phyloP scores from a whole-genome alignment of 768 basidiomycete genomes.

The Podaxis pistillaris region DNA sequence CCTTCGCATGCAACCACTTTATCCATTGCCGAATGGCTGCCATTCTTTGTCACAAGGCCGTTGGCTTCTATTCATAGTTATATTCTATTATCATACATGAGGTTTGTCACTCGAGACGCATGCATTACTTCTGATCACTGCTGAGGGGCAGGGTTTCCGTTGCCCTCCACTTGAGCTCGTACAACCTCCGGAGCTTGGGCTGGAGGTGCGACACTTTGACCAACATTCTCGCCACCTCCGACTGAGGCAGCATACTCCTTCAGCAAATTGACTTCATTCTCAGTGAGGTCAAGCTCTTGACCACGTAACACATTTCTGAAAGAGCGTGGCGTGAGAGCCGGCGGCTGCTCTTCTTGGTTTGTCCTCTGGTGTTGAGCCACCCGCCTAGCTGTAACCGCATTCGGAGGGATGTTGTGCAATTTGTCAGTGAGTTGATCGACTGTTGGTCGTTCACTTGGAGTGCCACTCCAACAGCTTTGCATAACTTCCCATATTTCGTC shows the following conservation, averaged over 20 bases:
- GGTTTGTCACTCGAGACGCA: too few species aligned
- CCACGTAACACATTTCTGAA: neutral
- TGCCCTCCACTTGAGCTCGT: too few species aligned
- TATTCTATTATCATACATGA: too few species aligned
- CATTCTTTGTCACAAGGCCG: too few species aligned
- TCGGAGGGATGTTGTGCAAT: neutral
- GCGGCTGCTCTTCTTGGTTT: neutral
- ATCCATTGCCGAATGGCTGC: too few species aligned
- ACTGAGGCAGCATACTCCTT: neutral
- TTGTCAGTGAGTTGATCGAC: neutral
- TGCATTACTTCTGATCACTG: too few species aligned
- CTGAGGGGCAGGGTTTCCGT: too few species aligned
- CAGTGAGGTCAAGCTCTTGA: neutral
- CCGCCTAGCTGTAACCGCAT: neutral
- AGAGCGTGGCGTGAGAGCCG: neutral
- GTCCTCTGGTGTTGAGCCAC: neutral
- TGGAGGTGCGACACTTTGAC: too few species aligned
- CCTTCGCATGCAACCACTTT: too few species aligned
- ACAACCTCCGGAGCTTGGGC: too few species aligned
- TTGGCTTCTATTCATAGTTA: too few species aligned
- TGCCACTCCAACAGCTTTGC: neutral
- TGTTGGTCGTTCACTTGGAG: neutral
- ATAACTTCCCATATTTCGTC: constrained; percentile 4
- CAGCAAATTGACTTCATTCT: neutral
- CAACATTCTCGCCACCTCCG: too few species aligned